Percentiles rank a stretch among this genome's conserved stretches.
Conservation (phyloP, 495 filamentous ascomycete genomes). For the Xylaria telfairii region DNA sequence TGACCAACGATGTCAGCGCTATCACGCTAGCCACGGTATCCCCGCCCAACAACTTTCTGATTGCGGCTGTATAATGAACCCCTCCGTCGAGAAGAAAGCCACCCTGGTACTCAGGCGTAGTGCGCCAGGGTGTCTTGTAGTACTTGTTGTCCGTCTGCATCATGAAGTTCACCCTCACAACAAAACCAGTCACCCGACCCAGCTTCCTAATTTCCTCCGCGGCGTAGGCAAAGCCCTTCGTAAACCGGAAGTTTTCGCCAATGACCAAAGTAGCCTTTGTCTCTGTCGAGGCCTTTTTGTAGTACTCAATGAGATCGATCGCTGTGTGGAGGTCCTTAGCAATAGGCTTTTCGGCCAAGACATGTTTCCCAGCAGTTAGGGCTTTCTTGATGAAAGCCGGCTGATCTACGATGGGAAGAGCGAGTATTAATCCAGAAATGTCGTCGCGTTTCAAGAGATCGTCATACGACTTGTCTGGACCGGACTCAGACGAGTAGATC, state of each 20-base stretch:
- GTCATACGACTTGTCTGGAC: constrained; percentile 57
- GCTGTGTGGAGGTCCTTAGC: constrained; percentile 70
- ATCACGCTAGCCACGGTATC: constrained; percentile 56
- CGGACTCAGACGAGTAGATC: constrained; percentile 67
- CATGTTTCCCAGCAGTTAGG: constrained; percentile 75
- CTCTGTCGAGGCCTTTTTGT: constrained; percentile 52
- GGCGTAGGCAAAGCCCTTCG: constrained; percentile 61
- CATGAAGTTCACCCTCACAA: constrained; percentile 59
- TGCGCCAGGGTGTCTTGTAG: constrained; percentile 75
- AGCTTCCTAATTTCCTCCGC: constrained; percentile 63
- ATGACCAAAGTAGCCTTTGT: constrained; percentile 64
- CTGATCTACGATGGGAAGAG: constrained; percentile 67
- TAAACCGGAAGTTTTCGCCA: constrained; percentile 79
- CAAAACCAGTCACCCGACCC: constrained; percentile 70
- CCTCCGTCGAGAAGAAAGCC: constrained; percentile 82
- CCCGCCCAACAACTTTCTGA: constrained; percentile 65
- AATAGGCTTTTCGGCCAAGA: constrained; percentile 83
- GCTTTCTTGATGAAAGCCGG: constrained; percentile 64
- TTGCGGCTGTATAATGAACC: constrained; percentile 71
- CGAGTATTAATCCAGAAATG: constrained; percentile 72
- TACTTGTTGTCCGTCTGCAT: constrained; percentile 56
- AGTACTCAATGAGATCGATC: constrained; percentile 66
- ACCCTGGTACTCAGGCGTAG: constrained; percentile 72
- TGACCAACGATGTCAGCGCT: constrained; percentile 64
- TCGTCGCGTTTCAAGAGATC: constrained; percentile 70